Base-by-base conservation (phyloP, 2,329 filamentous ascomycete genomes). In the Diplodia intermedia region DNA sequence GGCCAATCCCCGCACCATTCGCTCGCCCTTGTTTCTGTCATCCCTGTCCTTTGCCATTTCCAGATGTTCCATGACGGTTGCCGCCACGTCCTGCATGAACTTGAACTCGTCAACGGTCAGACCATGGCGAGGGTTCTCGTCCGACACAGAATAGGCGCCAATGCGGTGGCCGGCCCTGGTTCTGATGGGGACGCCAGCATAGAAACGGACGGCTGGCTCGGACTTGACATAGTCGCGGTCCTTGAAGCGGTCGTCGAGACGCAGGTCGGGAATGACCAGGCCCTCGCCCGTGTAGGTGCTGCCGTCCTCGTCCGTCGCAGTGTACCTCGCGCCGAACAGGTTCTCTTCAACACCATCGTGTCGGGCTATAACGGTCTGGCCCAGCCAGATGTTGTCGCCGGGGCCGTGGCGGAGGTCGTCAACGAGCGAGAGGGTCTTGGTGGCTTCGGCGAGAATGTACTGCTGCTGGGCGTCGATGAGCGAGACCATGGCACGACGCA, bases 181-280 rank as follows among this genome's bases (percentile, higher is more conserved):
- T 31, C 84, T 83, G 66, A 91, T 86, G 0, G 89, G 89, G 0
- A 89, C 88, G 20, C 85, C 85, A 6, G 85, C 86, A 69, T 87
- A 86, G 72, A 88, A 88, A 3, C 75, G 73, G 8, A 68, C 62
- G 18, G 74, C 75, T 12, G 69, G 65, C 6, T 61, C 26, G 8
- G 23, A 36, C 36, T 40, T 38, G n/a, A 80, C 77, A 8, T 73
- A 78, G 3, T 75, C 72, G 63, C 73, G 75, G 61, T 73, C 18
- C 49, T 78, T 76, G 70, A 83, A 80, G 70, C 80, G 82, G 23
- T 77, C 72, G 62, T 78, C 77, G n/a, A 67, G 29, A 18, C 70
- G 67, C 20, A 79, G 65, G 62, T 79, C 77, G 67, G 75, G 74
- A 26, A 79, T 73, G 3, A 79, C 71, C 4, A 68, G 38, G 1